Evolutionary conservation across 1,139 yeast genomes (phyloP), one percentile per base, ranked within the genome.

Genomic region (Blastobotrys proliferans): DNA sequence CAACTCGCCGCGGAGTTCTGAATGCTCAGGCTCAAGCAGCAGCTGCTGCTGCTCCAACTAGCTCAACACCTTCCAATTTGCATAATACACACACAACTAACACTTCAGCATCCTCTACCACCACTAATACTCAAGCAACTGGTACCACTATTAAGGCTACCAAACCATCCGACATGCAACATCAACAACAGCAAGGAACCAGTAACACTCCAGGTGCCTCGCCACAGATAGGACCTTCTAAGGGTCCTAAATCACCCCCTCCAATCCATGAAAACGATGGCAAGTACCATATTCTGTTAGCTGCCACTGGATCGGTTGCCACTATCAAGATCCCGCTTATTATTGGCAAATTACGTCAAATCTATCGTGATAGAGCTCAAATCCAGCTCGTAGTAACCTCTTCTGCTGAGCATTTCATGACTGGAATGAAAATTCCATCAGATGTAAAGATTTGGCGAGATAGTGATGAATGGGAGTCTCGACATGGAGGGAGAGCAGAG

Each of bases 281-380:
- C 85, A 22, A 88, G 76, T 55, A 86, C 41, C 40, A 40, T 29
- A 3, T 92, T 32, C 69, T 92, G 45, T 70, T 92, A 34, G 97
- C 94, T 16, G 94, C 94, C 27, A 87, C 97, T 1, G 99, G 98
- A 1, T 84, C 95, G 1, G 97, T 92, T 4, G 98, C 98, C 4
- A 86, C 97, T 2, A 87, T 90, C 48, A 92, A 92, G 60, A 83
- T 92, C 81, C 50, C 51, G 2, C 44, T 49, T 10, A 56, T 56
- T 20, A 55, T 56, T 32, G 51, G 45, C n/a, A 54, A 52, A 36
- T 51, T 56, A 26, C 41, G 47, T 25, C 51, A 52, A 26, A 43
- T 53, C 4, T 56, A 56, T 38, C 40, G 45, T 25, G 55, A 47
- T 11, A 79, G 79, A 49, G 70, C 66, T 4, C 78, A 87, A 17